Base-by-base conservation (phyloP, 305 asterid species). In the Solanum chacoense region DNA sequence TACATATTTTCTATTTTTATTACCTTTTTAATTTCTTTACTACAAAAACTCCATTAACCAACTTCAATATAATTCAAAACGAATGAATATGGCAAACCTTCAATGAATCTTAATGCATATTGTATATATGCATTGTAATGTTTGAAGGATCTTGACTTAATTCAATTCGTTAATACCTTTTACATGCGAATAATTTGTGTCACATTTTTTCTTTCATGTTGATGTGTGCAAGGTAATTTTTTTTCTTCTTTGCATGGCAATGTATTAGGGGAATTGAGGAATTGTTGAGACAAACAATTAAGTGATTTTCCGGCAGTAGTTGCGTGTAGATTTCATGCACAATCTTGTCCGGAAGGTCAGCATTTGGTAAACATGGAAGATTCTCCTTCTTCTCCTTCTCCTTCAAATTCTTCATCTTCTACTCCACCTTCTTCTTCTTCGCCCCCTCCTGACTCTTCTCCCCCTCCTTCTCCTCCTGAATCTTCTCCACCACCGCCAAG, bases 221-320 rank as follows among this genome's bases (percentile, higher is more conserved):
- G n/a, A 50, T 50, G 42, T 4, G 31, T 11, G 67, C 22, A 1
- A 83, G 87, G 42, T 83, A 22, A 83, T 11, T 0, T 10, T 83
- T 45, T 20, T 29, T 11, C 11, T 84, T 84, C 22, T 84, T 84
- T 55, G 45, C 87, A 20, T 84, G 87, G 74, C 74, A 55, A 50
- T 84, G 74, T n/a, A n/a, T 36, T 88, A 90, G 86, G 93, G 91
- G 89, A 40, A 86, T 24, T 88, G 71, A 55, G 74, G 76, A 79
- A 86, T 87, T 86, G 69, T 65, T n/a, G 85, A 87, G 89, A 87
- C 83, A 45, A 86, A 87, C 73, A 71, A 81, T 81, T 87, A 20
- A 38, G 37, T 88, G 91, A 89, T 80, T 87, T 89, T 88, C 89
- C 89, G 91, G 91, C 90, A 69, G 35, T 90, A 69, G 29, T 22